Evolutionary conservation across 1,284 basidiomycete genomes (phyloP).

Genomic region (Boletus hoseneyae): DNA sequence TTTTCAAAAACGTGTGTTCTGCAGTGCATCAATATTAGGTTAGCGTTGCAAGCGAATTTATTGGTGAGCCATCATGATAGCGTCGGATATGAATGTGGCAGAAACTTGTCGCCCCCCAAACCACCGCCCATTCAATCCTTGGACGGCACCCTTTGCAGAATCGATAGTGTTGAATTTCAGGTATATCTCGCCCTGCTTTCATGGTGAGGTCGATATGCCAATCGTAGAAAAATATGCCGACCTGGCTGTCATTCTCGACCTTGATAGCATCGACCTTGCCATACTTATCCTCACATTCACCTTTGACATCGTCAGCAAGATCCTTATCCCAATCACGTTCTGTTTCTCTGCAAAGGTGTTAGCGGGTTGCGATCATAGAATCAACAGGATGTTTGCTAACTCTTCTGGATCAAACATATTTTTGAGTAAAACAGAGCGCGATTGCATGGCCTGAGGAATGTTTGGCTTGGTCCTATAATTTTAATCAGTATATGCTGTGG

Average conservation of each 20-base stretch:
- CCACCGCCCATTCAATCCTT: constrained; percentile 92
- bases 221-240: constrained; percentile 34
- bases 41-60: constrained; percentile 35
- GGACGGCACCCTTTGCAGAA: constrained; percentile 77
- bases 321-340: constrained; percentile 96
- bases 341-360: constrained; percentile 66
- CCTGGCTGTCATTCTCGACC: constrained; percentile 91
- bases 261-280: constrained; percentile 86
- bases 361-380: constrained; percentile 8
- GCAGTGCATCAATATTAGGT: constrained; percentile 30
- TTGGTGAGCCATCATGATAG: constrained; percentile 89
- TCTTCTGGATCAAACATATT: constrained; percentile 98
- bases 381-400: constrained; percentile 42
- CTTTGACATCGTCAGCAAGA: constrained; percentile 93
- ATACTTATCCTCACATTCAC: constrained; percentile 91
- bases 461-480: constrained; percentile 56
- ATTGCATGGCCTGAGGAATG: constrained; percentile 77
- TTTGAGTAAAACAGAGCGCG: constrained; percentile 81
- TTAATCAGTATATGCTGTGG: constrained; percentile 10
- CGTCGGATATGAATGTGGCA: constrained; percentile 85
- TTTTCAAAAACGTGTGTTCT: constrained; percentile 24
- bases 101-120: constrained; percentile 89
- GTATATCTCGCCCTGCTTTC: constrained; percentile 91
- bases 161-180: constrained; percentile 85
- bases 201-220: background rate